Percentiles rank a stretch among this genome's conserved stretches.
Conservation (phyloP, 257 asterid genomes). For the Solanum chaucha region DNA sequence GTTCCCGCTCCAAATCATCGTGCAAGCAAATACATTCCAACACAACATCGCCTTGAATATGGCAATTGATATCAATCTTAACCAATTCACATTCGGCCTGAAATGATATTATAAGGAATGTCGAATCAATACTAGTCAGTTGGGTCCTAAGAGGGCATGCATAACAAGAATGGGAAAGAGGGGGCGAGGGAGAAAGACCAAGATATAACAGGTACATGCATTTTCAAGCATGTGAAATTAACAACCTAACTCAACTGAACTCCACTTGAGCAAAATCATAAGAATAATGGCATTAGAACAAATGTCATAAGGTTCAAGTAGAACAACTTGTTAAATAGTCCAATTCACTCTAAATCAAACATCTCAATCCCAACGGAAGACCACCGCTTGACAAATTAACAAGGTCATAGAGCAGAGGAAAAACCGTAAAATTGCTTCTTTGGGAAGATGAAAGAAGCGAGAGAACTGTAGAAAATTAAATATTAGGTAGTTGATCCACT, state of each 20-base stretch:
- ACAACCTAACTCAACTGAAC: not conserved
- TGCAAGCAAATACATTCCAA: conserved; percentile 77
- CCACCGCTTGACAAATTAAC: not conserved
- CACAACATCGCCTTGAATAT: conserved; percentile 91
- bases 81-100: conserved; percentile 81
- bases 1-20: conserved; percentile 68
- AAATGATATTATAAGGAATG: conserved; percentile 16
- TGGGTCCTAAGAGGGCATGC: not conserved
- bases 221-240: not conserved
- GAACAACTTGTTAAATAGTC: not conserved
- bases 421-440: not conserved
- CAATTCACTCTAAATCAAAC: not conserved
- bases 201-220: not conserved
- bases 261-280: not conserved
- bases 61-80: conserved; percentile 82
- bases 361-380: not conserved
- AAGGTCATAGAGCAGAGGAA: not conserved
- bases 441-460: not conserved
- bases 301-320: not conserved
- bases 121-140: not conserved
- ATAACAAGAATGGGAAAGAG: not conserved
- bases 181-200: not conserved
- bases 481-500: not conserved
- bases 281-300: not conserved
- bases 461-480: not conserved